Conservation (phyloP, 164 flowering plant genomes). For the Liriodendron chinense region DNA sequence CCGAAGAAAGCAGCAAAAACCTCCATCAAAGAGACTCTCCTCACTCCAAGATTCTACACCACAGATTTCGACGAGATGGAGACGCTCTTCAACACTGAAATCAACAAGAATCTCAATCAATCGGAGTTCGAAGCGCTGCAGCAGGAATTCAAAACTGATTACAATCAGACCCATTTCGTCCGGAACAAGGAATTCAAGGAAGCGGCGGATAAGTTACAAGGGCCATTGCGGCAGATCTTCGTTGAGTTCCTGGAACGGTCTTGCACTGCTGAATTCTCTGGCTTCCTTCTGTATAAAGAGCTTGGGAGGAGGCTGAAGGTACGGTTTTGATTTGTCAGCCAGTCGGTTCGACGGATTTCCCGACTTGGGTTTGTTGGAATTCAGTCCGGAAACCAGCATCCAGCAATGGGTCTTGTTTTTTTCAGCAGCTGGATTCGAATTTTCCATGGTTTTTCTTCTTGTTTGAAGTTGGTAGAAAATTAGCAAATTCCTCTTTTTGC, state of each 20-base stretch:
- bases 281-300: constrained; percentile 94
- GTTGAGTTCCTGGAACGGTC: constrained; percentile 98
- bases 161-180: constrained; percentile 95
- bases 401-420: not conserved
- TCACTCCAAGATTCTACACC: constrained; percentile 95
- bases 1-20: constrained; percentile 42
- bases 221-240: constrained; percentile 82
- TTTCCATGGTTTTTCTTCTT: not conserved
- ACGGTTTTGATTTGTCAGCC: not conserved
- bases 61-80: constrained; percentile 99
- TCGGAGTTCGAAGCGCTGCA: constrained; percentile 81
- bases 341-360: not conserved
- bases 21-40: constrained; percentile 72
- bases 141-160: constrained; percentile 95
- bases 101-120: constrained; percentile 82
- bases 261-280: constrained; percentile 98
- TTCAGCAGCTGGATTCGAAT: not conserved
- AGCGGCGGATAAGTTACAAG: constrained; percentile 87
- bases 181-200: constrained; percentile 97
- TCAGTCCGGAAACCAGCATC: not conserved
- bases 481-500: not conserved
- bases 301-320: constrained; percentile 99
- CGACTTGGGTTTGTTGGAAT: not conserved
- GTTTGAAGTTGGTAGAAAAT: not conserved
- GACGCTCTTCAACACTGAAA: constrained; percentile 83